Percentiles rank a stretch among this genome's conserved stretches.
Evolutionary conservation across 371 early-diverging fungal genomes (phyloP).

Genomic region (Saksenaea vasiformis): DNA sequence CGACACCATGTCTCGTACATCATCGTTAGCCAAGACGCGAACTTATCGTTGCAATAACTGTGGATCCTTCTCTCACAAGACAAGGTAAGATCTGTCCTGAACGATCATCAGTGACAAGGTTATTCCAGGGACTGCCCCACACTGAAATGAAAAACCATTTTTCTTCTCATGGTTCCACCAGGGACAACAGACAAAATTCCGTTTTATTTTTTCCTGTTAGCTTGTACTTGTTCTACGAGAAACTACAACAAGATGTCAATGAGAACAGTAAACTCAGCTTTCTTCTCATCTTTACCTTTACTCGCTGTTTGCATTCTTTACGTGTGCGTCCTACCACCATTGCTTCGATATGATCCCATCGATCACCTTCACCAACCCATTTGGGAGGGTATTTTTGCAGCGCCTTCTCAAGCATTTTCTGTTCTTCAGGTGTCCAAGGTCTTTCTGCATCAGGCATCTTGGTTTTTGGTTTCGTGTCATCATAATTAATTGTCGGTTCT

Average conservation of each 20-base stretch:
- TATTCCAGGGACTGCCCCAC: not conserved
- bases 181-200: not conserved
- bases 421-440: slow-evolving; percentile 56
- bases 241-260: not conserved
- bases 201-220: not conserved
- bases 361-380: slow-evolving; percentile 55
- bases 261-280: not conserved
- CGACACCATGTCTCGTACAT: not conserved
- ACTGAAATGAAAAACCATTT: not conserved
- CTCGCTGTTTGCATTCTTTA: slow-evolving; percentile 61
- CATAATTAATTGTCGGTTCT: slow-evolving; percentile 23
- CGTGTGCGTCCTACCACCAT: slow-evolving; percentile 55
- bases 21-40: not conserved
- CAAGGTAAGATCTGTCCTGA: not conserved
- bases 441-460: slow-evolving; percentile 22
- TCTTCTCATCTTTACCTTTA: slow-evolving; percentile 40
- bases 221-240: not conserved
- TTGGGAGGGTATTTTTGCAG: slow-evolving; percentile 57
- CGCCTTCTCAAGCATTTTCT: slow-evolving; percentile 51
- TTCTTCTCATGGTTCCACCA: not conserved
- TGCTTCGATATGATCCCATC: slow-evolving; percentile 67
- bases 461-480: slow-evolving; percentile 19
- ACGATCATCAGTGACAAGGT: not conserved
- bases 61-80: not conserved
- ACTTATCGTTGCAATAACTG: not conserved